Conservation (phyloP, 2,329 filamentous ascomycete genomes). For the Whalleya microplaca region DNA sequence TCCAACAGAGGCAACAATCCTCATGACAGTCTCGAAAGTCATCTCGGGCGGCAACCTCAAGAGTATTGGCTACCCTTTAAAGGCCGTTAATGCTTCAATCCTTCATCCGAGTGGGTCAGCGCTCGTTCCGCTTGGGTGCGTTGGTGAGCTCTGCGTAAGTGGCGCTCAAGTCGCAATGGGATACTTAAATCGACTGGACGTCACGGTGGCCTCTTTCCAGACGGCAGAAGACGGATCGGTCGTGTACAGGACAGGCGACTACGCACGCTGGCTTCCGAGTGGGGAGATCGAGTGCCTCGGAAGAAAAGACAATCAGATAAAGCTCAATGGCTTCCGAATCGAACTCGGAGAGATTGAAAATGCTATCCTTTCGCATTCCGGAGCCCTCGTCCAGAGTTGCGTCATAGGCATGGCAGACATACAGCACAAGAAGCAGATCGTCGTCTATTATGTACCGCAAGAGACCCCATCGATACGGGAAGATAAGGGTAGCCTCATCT, state of each 20-base stretch:
- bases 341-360: conserved; percentile 50
- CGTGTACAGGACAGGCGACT: conserved; percentile 47
- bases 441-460: conserved; percentile 21
- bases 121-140: conserved; percentile 37
- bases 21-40: conserved; percentile 33
- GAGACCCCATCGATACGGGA: not conserved
- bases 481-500: not conserved
- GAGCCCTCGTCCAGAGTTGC: conserved; percentile 42
- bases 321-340: conserved; percentile 51
- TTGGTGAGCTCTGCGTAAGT: conserved; percentile 44
- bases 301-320: conserved; percentile 52
- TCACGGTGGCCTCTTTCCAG: conserved; percentile 42
- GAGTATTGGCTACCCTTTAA: conserved; percentile 7
- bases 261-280: conserved; percentile 41
- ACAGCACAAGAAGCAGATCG: conserved; percentile 47
- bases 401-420: conserved; percentile 47
- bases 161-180: conserved; percentile 42
- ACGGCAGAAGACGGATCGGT: conserved; percentile 56
- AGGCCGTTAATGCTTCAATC: conserved; percentile 40
- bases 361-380: conserved; percentile 27
- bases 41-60: conserved; percentile 9
- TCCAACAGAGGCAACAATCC: conserved; percentile 15
- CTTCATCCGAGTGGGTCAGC: conserved; percentile 42
- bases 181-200: conserved; percentile 43
- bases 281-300: conserved; percentile 42